These are phyloP conservation scores for Mortierella sp. DNA, from an alignment of 371 early-diverging fungal genomes.

Conservation along the genomic window DNA sequence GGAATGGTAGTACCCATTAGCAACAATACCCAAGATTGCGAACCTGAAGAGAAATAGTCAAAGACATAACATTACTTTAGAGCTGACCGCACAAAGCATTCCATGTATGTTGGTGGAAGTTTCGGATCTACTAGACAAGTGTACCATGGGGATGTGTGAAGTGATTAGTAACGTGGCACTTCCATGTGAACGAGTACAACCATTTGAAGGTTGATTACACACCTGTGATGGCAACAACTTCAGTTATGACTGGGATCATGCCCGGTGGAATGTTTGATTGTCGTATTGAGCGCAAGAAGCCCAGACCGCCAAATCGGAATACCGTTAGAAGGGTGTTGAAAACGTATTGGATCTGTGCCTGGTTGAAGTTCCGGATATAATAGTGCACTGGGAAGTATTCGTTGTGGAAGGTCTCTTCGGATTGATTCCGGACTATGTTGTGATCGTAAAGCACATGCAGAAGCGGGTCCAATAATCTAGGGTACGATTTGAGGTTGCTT, in stretches of 20 bases:
- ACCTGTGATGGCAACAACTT: conserved; percentile 35
- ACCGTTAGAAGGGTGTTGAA: conserved; percentile 66
- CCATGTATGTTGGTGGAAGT: conserved; percentile 39
- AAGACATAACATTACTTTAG: conserved; percentile 14
- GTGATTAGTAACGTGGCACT: neutral
- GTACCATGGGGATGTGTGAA: neutral
- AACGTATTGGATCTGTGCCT: conserved; percentile 73
- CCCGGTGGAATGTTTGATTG: conserved; percentile 43
- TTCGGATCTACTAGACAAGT: conserved; percentile 22
- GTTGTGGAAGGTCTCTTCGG: conserved; percentile 58
- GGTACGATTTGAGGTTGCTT: conserved; percentile 70
- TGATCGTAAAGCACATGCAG: conserved; percentile 64
- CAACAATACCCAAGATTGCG: neutral
- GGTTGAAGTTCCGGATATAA: conserved; percentile 73
- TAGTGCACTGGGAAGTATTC: conserved; percentile 58
- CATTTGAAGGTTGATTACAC: neutral
- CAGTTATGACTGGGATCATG: conserved; percentile 27
- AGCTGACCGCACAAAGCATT: conserved; percentile 48
- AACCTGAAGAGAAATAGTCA: too few relatives aligned
- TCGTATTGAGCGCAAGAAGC: conserved; percentile 66
- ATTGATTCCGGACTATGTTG: conserved; percentile 57
- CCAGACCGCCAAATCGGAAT: conserved; percentile 65
- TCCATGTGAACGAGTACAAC: neutral
- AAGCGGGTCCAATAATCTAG: conserved; percentile 72
- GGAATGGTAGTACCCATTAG: neutral